phyloP scores from a whole-genome alignment of 345 rosid genomes.

The Durio zibethinus region DNA sequence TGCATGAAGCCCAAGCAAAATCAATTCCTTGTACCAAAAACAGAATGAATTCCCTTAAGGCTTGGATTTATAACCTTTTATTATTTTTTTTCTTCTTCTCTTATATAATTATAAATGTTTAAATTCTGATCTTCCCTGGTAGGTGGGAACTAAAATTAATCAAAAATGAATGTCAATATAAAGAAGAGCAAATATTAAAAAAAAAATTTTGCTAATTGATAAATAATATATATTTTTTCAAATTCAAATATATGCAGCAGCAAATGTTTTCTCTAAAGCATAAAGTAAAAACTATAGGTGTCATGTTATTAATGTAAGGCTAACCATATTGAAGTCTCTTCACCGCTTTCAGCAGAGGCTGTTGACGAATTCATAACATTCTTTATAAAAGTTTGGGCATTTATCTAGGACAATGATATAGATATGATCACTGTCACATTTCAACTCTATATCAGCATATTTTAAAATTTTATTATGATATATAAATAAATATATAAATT shows the following conservation, averaged over 20 bases:
- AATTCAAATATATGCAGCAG: too few species aligned
- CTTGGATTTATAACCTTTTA: background rate
- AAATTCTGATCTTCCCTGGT: background rate
- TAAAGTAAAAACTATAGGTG: background rate
- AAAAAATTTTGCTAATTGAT: background rate
- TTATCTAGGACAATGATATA: background rate
- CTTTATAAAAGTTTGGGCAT: background rate
- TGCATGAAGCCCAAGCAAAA: background rate
- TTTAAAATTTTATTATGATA: too few species aligned
- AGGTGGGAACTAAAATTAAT: background rate
- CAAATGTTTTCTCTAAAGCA: background rate
- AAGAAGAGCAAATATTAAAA: background rate
- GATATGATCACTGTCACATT: too few species aligned
- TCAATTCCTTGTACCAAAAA: conserved; percentile 2
- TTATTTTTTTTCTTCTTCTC: background rate
- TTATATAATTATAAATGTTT: background rate
- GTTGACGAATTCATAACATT: background rate
- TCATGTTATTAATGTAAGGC: background rate
- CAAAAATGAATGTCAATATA: background rate
- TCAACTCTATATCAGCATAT: too few species aligned
- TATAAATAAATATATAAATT: too few species aligned
- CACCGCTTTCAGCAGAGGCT: background rate
- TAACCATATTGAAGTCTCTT: background rate
- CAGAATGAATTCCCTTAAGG: background rate
- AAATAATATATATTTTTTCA: background rate